Evolutionary conservation across 2,329 filamentous ascomycete genomes (phyloP).

Genomic region (Alternaria sp.): DNA sequence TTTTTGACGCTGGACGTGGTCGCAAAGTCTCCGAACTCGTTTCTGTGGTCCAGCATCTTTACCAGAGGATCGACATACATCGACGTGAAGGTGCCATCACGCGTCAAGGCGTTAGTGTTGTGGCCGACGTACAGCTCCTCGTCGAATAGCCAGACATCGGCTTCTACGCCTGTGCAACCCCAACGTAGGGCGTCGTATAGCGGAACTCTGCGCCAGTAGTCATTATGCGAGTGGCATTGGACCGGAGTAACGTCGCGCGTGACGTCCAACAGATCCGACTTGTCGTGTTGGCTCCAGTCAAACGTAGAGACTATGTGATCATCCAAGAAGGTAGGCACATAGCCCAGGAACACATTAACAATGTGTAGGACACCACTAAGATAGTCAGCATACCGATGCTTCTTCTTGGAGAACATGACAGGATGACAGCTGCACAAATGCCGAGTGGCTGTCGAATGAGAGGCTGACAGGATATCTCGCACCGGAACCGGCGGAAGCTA

Average conservation of each 20-base stretch:
- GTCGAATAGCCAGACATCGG: slow-evolving; percentile 65
- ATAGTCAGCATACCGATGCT: slow-evolving; percentile 20
- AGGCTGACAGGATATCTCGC: slow-evolving; percentile 10
- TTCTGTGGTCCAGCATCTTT: slow-evolving; percentile 59
- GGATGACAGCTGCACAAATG: slow-evolving; percentile 4
- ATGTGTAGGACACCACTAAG: slow-evolving; percentile 55
- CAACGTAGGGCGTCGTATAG: slow-evolving; percentile 64
- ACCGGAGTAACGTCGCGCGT: slow-evolving; percentile 60
- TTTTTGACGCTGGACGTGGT: slow-evolving; percentile 42
- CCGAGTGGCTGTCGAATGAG: slow-evolving; percentile 4
- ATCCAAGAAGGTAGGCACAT: slow-evolving; percentile 50
- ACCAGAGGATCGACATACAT: slow-evolving; percentile 64
- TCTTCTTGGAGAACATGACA: slow-evolving; percentile 6
- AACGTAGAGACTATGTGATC: slow-evolving; percentile 43
- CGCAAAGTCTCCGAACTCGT: slow-evolving; percentile 50
- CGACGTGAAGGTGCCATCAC: slow-evolving; percentile 57
- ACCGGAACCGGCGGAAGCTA: slow-evolving; percentile 23
- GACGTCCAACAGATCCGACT: slow-evolving; percentile 56
- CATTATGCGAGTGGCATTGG: slow-evolving; percentile 66
- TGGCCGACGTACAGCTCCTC: slow-evolving; percentile 65
- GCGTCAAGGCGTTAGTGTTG: slow-evolving; percentile 56
- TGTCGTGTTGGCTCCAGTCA: slow-evolving; percentile 53
- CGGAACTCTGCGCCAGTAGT: slow-evolving; percentile 65
- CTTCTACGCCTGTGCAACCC: slow-evolving; percentile 65
- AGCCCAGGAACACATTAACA: slow-evolving; percentile 49